A percentile compares a stretch with the other conserved stretches of the same genome.
Conservation (phyloP, 1,139 yeast genomes). For the Yamadazyma membranifaciens region DNA sequence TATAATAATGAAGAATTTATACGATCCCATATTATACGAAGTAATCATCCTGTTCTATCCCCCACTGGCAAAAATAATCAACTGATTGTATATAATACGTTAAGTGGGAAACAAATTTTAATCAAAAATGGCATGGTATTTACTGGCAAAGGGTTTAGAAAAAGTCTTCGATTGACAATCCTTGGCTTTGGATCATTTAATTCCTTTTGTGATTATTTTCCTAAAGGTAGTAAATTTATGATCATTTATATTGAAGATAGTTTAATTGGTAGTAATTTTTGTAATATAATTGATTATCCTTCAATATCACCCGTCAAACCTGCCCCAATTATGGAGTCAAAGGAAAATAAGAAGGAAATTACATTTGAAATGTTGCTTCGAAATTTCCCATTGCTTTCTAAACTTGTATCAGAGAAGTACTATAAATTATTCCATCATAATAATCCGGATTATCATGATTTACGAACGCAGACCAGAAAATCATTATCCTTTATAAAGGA, state of each 20-base stretch:
- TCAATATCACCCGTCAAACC: constrained; percentile 1
- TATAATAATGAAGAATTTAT: constrained; percentile 62
- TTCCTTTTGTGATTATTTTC: constrained; percentile 47
- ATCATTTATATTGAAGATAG: constrained; percentile 53
- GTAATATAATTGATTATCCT: constrained; percentile 13
- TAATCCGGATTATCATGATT: constrained; percentile 31
- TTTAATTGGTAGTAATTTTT: constrained; percentile 35
- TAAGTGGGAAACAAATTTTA: constrained; percentile 58
- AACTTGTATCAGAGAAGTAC: constrained; percentile 47
- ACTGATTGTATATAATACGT: constrained; percentile 52
- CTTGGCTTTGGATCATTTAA: constrained; percentile 40
- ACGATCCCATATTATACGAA: constrained; percentile 62
- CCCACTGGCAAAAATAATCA: constrained; percentile 39
- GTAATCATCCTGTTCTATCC: constrained; percentile 32
- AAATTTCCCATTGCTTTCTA: constrained; percentile 46
- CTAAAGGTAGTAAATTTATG: constrained; percentile 50
- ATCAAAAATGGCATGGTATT: constrained; percentile 56
- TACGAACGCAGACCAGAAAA: constrained; percentile 32
- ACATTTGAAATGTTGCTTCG: constrained; percentile 47
- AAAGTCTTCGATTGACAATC: constrained; percentile 45
- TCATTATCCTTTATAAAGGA: constrained; percentile 24
- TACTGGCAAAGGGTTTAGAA: constrained; percentile 58
- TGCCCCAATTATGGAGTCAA: background rate
- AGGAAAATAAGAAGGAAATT: constrained; percentile 13
- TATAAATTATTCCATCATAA: constrained; percentile 44